Base-by-base conservation (phyloP, 352 stramenopile species). In the Pythium utonaiense region DNA sequence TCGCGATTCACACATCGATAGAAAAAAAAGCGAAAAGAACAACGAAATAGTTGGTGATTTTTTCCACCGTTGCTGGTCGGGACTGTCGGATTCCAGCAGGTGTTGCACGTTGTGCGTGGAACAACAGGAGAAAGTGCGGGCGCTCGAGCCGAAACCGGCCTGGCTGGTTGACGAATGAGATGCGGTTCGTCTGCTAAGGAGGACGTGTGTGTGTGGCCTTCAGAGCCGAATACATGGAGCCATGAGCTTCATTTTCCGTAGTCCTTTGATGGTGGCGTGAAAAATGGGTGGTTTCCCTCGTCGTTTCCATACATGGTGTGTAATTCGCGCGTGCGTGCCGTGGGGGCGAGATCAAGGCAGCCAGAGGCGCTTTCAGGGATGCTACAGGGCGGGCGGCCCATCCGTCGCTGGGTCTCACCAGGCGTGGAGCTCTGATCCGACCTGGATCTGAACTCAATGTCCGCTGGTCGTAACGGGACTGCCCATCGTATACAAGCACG, bases 1-100 rank as follows among this genome's bases (percentile, higher is more conserved):
- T n/a, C n/a, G n/a, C n/a, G n/a, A n/a, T 55, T 55, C 56, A 50
- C 56, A 34, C 44, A 53, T 64, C 48, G 48, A 52, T 61, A 34
- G 54, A 28, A 22, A 21, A 19, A 28, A 48, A 47, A 47, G 27
- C 3, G 9, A 17, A 4, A 21, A n/a, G n/a, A 47, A 21, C 16
- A 47, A 25, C 5, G 22, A 10, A 8, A 47, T 27, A 25, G 40
- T 47, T 47, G 40, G 40, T 13, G 40, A 19, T 13, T 47, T 22
- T 48, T 50, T 27, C 16, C 19, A 47, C n/a, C n/a, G n/a, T 47
- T 47, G 40, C 40, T 47, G 40, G 40, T 47, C 40, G 5, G 40
- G 27, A 45, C 22, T 47, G 40, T 17, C 40, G 40, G 40, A 47
- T 47, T 47, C 40, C 8, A 47, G 27, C 40, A 25, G 40, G 40